A percentile compares a stretch with the other conserved stretches of the same genome.
phyloP scores from a whole-genome alignment of 2,329 filamentous ascomycete species.

The Neofusicoccum sp. region DNA sequence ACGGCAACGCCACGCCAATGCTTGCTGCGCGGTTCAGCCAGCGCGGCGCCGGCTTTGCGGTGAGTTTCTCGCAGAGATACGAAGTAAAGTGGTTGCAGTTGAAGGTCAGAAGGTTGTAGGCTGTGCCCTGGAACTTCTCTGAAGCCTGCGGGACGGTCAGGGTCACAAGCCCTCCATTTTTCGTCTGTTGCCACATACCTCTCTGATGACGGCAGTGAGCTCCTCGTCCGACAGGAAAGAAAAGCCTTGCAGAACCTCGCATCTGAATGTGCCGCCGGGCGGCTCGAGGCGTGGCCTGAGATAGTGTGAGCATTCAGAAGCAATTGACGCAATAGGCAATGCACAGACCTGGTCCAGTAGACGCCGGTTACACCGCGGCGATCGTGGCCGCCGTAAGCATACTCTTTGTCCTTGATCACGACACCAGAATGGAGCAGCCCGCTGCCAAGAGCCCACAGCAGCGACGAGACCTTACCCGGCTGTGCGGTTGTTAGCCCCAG shows the following conservation, averaged over 20 bases:
- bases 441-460: constrained; percentile 77
- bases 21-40: constrained; percentile 86
- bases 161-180: neutral
- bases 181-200: constrained; percentile 31
- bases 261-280: constrained; percentile 75
- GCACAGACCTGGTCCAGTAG: constrained; percentile 68
- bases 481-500: constrained; percentile 35
- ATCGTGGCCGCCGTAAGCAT: constrained; percentile 83
- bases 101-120: constrained; percentile 78
- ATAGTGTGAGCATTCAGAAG: neutral
- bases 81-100: constrained; percentile 92
- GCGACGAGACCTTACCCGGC: constrained; percentile 73
- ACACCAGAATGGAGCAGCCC: constrained; percentile 82
- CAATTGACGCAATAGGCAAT: constrained; percentile 7
- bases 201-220: constrained; percentile 69
- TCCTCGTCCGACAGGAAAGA: constrained; percentile 69
- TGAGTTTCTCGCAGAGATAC: constrained; percentile 73
- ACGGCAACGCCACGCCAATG: constrained; percentile 79
- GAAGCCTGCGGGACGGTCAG: constrained; percentile 56
- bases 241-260: constrained; percentile 77
- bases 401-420: constrained; percentile 78
- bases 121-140: constrained; percentile 71
- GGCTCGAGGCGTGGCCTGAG: constrained; percentile 64
- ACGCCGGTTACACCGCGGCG: constrained; percentile 72
- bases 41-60: constrained; percentile 66